Evolutionary conservation across 208 protist species (phyloP), one percentile per base, ranked within the genome.

Genomic region (Acanthamoeba sp.): DNA sequence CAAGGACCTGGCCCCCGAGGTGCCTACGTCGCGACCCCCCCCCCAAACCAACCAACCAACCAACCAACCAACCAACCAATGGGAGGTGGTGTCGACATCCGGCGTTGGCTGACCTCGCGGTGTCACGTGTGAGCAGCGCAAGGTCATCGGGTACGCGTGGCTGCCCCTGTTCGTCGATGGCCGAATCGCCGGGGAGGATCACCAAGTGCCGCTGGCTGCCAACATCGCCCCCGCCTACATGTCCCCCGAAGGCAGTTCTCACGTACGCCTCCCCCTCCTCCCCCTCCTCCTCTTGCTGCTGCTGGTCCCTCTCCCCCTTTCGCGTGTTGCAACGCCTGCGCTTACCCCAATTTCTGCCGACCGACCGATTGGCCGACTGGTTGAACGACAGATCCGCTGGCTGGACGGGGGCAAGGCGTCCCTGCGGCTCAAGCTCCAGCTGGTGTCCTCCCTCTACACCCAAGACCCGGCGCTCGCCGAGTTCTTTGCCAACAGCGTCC

Each of bases 371-470:
- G n/a, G n/a, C n/a, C n/a, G n/a, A n/a, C n/a, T n/a, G n/a, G n/a
- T n/a, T n/a, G n/a, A n/a, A n/a, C n/a, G n/a, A n/a, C 64, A 73
- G 64, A 73, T 73, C 29, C 64, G 64, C 3, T 85, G 76, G 76
- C 20, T 85, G 2, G 95, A 96, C 40, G 57, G 36, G 20, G 93
- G 95, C 16, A 95, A 95, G 34, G 73, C 34, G 50, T 40, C 93
- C 7, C 91, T 96, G 42, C 84, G 93, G 36, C 22, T 96, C 7
- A 64, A 91, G 40, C 9, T 95, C 6, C 57, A 85, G 16, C 57
- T 96, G 20, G 78, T 89, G 14, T 91, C 71, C 3, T 94, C 71
- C 24, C 16, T 96, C 14, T 96, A 82, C 36, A 85, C 95, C 24
- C 95, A 95, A 69, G 91, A 95, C 14, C 18, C 9, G 18, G 34